A percentile compares a stretch with the other conserved stretches of the same genome.
phyloP scores from a whole-genome alignment of 2,329 filamentous ascomycete species.

The Pseudogymnoascus sp. region DNA sequence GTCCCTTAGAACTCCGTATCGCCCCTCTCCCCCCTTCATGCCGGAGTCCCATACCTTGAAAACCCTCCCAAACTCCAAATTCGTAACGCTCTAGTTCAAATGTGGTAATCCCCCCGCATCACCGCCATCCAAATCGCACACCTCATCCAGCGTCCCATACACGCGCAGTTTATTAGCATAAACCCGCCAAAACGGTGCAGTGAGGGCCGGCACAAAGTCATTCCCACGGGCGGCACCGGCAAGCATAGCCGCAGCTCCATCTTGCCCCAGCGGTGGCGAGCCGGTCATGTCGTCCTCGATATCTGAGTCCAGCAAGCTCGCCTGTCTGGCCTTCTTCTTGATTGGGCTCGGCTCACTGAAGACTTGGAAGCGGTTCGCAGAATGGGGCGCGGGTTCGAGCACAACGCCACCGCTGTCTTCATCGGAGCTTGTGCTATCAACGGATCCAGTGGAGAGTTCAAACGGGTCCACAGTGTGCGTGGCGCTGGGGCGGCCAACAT shows the following conservation, averaged over 20 bases:
- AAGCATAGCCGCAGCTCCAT: constrained; percentile 9
- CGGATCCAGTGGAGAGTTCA: not conserved
- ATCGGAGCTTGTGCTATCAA: not conserved
- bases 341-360: not conserved
- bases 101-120: not conserved
- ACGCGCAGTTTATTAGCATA: constrained; percentile 28
- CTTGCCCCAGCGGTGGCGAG: not conserved
- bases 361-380: not conserved
- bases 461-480: not conserved
- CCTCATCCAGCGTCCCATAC: constrained; percentile 22
- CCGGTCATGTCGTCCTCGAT: constrained; percentile 1
- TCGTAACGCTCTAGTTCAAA: not conserved
- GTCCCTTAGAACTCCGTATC: not conserved
- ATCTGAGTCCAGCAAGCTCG: not conserved
- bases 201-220: constrained; percentile 2
- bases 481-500: constrained; percentile 11
- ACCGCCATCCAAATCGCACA: constrained; percentile 20
- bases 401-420: not conserved
- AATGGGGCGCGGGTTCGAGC: not conserved
- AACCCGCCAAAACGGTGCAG: constrained; percentile 22
- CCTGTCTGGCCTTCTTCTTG: not conserved
- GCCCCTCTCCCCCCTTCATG: not conserved
- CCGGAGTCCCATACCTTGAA: not conserved
- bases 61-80: not conserved
- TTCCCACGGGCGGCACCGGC: constrained; percentile 16